Evolutionary conservation across 352 stramenopile genomes (phyloP), one percentile per base, ranked within the genome.

Genomic region (Saprolegnia diclina): DNA sequence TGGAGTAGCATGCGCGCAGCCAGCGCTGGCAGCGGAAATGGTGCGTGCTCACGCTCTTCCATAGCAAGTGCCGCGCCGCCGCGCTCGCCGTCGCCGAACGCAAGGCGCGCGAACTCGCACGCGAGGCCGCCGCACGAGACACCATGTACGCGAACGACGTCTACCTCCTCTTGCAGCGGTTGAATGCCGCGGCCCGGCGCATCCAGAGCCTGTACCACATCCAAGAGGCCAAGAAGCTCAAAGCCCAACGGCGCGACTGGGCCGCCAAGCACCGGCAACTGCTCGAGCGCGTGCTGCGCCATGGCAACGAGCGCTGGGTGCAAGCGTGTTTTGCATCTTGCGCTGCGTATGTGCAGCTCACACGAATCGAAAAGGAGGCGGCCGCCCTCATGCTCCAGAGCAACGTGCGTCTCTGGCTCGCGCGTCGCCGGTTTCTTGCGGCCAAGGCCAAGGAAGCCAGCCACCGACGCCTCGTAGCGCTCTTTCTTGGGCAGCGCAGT

Each of bases 141-240:
- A 37, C 19, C 9, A 83, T 92, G 80, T 67, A 74, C 0, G 53
- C 35, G 21, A 72, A 88, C 6, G 84, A 92, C 42, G 70, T 71
- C 53, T 64, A 81, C 6, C 16, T 79, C 10, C 80, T 89, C 42
- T 54, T 72, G 29, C 71, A 79, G 18, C 46, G 40, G 16, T 56
- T 81, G 18, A 79, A 89, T 55, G 67, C 72, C 10, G 76, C 77
- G 5, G 79, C 82, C 11, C 52, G 24, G 5, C 79, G 71, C 53
- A 88, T 92, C 38, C 83, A 89, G 73, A 76, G 75, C 0, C 56
- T 92, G 6, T 73, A 83, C 53, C 68, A 72, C 19, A 83, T 89
- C 32, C 72, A 73, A 5, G 21, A 61, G 22, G 72, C 68, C 9
- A 84, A 83, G 24, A 64, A 71, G 11, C 75, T 74, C n/a, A 56